Conservation (phyloP, 73 alveolate species). For the Blepharisma japonicum region DNA sequence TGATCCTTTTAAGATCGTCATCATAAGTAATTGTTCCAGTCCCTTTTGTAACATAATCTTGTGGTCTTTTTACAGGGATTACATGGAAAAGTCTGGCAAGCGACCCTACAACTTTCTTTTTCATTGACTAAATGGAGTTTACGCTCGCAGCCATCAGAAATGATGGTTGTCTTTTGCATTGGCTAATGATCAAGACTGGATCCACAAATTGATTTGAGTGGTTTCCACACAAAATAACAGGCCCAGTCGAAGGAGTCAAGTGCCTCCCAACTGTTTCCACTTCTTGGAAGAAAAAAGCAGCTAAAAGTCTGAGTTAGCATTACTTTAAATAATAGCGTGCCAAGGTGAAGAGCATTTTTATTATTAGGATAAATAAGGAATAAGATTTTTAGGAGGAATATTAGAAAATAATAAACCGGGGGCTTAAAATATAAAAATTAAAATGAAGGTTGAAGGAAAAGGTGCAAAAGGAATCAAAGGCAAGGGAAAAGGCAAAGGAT, state of each 20-base stretch:
- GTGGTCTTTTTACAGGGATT: constrained; percentile 83
- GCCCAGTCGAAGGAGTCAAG: constrained; percentile 77
- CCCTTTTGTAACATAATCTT: constrained; percentile 68
- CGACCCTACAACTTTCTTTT: constrained; percentile 65
- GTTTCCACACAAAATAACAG: constrained; percentile 93
- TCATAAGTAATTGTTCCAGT: constrained; percentile 59
- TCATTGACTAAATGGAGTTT: constrained; percentile 37
- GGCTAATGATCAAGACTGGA: constrained; percentile 68
- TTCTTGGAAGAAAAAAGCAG: constrained; percentile 69
- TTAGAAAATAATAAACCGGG: background rate
- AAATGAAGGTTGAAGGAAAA: no score
- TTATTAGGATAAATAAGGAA: background rate
- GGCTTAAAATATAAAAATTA: background rate
- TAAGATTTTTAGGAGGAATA: background rate
- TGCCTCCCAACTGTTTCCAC: constrained; percentile 67
- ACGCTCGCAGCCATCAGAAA: constrained; percentile 71
- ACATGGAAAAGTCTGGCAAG: constrained; percentile 70
- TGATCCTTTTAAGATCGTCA: constrained; percentile 34
- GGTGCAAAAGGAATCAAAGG: no score
- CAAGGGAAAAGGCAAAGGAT: no score
- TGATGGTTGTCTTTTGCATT: constrained; percentile 43
- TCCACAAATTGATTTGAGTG: constrained; percentile 95
- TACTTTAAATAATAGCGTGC: constrained; percentile 14
- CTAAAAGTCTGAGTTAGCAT: constrained; percentile 34
- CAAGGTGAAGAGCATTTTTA: background rate